Evolutionary conservation across 441 rosid genomes (phyloP).

Genomic region (Populus tomentosa): DNA sequence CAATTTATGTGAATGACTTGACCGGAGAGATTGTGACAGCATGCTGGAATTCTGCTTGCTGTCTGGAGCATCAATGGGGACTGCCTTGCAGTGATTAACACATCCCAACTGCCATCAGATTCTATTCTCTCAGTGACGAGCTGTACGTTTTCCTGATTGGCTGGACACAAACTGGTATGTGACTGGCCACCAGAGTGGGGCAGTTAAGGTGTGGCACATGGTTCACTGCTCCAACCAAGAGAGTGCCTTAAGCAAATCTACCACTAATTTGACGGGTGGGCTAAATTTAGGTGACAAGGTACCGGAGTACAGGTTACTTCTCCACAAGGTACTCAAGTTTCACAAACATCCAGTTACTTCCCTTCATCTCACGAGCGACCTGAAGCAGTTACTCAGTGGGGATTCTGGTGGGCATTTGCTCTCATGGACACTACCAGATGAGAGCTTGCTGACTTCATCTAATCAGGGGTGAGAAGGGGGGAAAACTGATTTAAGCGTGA

Average conservation of each 20-base stretch:
- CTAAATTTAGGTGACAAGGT: conserved; percentile 56
- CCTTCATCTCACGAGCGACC: conserved; percentile 67
- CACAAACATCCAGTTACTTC: conserved; percentile 94
- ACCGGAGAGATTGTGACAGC: conserved; percentile 96
- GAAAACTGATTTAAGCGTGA: conserved; percentile 5
- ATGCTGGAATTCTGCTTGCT: conserved; percentile 93
- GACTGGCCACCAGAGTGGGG: conserved; percentile 99
- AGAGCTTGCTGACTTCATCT: conserved; percentile 56
- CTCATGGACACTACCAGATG: conserved; percentile 90
- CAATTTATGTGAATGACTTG: conserved; percentile 87
- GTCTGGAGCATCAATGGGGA: conserved; percentile 99
- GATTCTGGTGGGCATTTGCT: conserved; percentile 83
- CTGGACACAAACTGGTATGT: conserved; percentile 88
- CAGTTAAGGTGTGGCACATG: conserved; percentile 97
- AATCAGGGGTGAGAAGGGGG: conserved; percentile 46
- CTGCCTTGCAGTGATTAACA: conserved; percentile 86
- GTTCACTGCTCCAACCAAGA: conserved; percentile 64
- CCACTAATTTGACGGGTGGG: conserved; percentile 47
- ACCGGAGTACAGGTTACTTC: conserved; percentile 85
- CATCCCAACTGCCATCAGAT: conserved; percentile 99
- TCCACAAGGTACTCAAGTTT: conserved; percentile 78
- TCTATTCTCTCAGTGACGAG: conserved; percentile 85
- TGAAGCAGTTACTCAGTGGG: conserved; percentile 94
- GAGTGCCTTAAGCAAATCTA: conserved; percentile 41
- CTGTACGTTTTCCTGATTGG: conserved; percentile 90